A percentile compares a stretch with the other conserved stretches of the same genome.
phyloP scores from a whole-genome alignment of 257 asterid species.

The Fraxinus quadrangulata region DNA sequence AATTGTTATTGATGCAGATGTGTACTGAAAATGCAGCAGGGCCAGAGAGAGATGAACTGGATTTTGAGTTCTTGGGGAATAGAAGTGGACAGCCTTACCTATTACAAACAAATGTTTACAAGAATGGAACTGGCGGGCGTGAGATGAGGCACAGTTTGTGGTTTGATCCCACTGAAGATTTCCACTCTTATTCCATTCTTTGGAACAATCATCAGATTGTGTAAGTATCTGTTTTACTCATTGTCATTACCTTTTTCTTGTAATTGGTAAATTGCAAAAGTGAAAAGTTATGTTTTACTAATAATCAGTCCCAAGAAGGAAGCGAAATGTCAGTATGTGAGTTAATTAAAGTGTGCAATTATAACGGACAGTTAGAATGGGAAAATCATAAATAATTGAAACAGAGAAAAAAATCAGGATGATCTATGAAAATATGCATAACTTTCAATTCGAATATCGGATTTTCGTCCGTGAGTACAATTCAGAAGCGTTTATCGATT shows the following conservation, averaged over 20 bases:
- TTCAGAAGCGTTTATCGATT: no score
- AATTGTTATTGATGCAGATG: constrained; percentile 50
- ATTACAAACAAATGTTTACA: constrained; percentile 85
- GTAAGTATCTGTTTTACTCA: constrained; percentile 40
- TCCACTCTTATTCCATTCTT: constrained; percentile 72
- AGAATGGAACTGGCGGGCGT: constrained; percentile 89
- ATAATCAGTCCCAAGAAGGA: no score
- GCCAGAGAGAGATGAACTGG: constrained; percentile 86
- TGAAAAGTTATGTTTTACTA: no score
- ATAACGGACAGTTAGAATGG: no score
- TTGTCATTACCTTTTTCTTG: background rate
- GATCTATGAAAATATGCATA: no score
- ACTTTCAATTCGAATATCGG: no score
- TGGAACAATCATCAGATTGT: constrained; percentile 80
- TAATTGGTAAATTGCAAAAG: no score
- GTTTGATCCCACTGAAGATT: constrained; percentile 91
- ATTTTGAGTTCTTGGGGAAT: constrained; percentile 94
- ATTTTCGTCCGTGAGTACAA: no score
- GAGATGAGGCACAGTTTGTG: constrained; percentile 88
- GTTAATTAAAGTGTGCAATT: no score
- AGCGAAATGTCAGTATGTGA: no score
- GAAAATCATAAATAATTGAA: no score
- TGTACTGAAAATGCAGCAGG: constrained; percentile 79
- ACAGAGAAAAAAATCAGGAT: no score
- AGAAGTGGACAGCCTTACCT: constrained; percentile 83